A percentile compares a stretch with the other conserved stretches of the same genome.
These are phyloP conservation scores for Venturia effusa DNA, from an alignment of 2,329 filamentous ascomycete species.

Conservation along the genomic window DNA sequence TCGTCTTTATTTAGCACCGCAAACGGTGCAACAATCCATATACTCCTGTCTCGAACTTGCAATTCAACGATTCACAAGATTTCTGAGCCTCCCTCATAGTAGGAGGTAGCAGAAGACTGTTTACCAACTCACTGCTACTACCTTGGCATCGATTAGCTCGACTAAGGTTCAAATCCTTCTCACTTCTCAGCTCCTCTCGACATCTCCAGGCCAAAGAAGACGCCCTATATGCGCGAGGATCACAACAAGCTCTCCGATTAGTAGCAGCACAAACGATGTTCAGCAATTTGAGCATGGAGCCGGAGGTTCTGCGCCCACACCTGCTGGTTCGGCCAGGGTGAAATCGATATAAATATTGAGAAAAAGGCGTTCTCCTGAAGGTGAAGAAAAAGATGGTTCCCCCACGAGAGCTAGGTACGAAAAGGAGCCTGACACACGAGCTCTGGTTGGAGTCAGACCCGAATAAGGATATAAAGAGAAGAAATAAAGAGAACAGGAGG, in stretches of 20 bases:
- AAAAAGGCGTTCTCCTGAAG: neutral
- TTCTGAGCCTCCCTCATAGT: neutral
- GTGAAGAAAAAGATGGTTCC: neutral
- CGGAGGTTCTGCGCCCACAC: neutral
- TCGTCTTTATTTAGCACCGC: neutral
- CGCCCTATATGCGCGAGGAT: neutral
- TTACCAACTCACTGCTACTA: neutral
- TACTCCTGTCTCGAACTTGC: neutral
- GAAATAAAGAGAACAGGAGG: neutral
- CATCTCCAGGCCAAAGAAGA: neutral
- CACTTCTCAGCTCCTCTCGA: neutral
- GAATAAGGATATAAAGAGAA: neutral
- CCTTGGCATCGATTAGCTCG: neutral
- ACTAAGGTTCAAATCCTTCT: neutral
- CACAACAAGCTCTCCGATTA: neutral
- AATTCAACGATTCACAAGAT: neutral
- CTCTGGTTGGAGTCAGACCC: neutral
- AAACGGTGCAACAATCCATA: neutral
- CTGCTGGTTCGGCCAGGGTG: neutral
- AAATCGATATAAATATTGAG: neutral
- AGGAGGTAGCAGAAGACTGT: too few relatives aligned
- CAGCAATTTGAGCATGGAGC: neutral
- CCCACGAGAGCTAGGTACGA: neutral
- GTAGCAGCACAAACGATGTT: neutral
- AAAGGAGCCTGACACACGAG: neutral